Evolutionary conservation across 805 yeast genomes (phyloP), one percentile per base, ranked within the genome.

Genomic region (Ogataea saltuana): DNA sequence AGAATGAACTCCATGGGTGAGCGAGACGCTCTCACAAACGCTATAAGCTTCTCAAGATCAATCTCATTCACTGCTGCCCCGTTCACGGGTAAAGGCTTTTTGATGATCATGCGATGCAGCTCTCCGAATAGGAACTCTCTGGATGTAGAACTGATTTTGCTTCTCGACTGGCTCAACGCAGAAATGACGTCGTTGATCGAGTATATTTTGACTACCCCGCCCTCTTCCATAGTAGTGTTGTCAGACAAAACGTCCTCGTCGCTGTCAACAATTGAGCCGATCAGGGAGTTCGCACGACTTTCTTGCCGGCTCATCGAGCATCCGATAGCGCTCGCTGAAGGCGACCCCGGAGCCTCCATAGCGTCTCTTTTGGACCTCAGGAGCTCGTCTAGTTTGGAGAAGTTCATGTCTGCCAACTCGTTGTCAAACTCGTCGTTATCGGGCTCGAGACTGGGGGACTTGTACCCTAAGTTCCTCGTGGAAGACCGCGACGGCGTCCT

Each of bases 71-170:
- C 74, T 6, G 54, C 49, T 42, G 37, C 18, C 11, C 47, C 49
- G 17, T 34, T 39, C 20, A 39, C 31, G 16, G 41, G 65, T 58
- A 49, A 20, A 7, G 76, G 74, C 41, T 67, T 71, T 33, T 68
- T 64, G 5, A 72, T 72, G 25, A 72, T 64, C 56, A 76, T 59
- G 45, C 72, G 72, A 52, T 70, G 75, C 37, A 78, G 60, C 55
- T 78, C 80, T 6, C 76, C 78, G 47, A 76, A 57, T 20, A 78
- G 62, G 46, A 74, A 51, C 51, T 76, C 80, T 44, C 81, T 58
- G 7, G 77, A 70, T 26, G 58, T 64, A 1, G 77, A 63, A 26
- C 76, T 69, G 4, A 78, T 74, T 44, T 69, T 71, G 13, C 70
- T 63, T 44, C 81, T 54, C 0, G 76, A 59, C 28, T 60, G 56